Conservation (phyloP, 495 filamentous ascomycete genomes). For the Peziza echinospora region DNA sequence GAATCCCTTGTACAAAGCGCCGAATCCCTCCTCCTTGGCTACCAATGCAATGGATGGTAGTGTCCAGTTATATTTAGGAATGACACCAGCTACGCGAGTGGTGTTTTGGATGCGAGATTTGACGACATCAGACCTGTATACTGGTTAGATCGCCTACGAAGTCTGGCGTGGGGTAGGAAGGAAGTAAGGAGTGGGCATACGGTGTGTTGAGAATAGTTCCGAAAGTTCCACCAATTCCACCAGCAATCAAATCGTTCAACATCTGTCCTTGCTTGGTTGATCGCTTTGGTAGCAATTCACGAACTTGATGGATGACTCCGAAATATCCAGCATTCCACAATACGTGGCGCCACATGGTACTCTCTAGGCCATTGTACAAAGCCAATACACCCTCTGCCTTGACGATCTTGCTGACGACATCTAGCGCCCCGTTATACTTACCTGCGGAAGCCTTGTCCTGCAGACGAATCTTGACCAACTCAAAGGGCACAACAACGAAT, state of each 20-base stretch:
- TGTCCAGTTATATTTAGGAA: conserved; percentile 96
- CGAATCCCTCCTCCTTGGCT: conserved; percentile 80
- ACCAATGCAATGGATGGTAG: conserved; percentile 67
- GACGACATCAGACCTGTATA: conserved; percentile 59
- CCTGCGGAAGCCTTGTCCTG: conserved; percentile 87
- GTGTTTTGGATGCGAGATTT: conserved; percentile 95
- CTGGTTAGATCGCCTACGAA: neutral
- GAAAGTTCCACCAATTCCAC: conserved; percentile 68
- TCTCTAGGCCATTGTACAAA: conserved; percentile 91
- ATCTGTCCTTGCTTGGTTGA: conserved; percentile 64
- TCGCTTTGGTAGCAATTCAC: conserved; percentile 52
- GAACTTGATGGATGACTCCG: conserved; percentile 92
- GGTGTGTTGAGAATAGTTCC: conserved; percentile 92
- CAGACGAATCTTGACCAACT: conserved; percentile 87
- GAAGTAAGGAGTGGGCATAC: conserved; percentile 3
- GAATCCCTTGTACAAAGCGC: conserved; percentile 92
- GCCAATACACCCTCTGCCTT: conserved; percentile 64
- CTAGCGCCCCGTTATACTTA: conserved; percentile 85
- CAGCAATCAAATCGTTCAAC: conserved; percentile 67
- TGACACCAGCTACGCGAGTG: conserved; percentile 50
- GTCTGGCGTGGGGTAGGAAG: neutral
- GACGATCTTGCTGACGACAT: conserved; percentile 70
- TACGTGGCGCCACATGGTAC: conserved; percentile 88
- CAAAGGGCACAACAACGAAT: conserved; percentile 86
- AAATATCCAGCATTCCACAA: conserved; percentile 98